Base-by-base conservation (phyloP, 2,329 filamentous ascomycete genomes). In the Aspergillus tubingensis region DNA sequence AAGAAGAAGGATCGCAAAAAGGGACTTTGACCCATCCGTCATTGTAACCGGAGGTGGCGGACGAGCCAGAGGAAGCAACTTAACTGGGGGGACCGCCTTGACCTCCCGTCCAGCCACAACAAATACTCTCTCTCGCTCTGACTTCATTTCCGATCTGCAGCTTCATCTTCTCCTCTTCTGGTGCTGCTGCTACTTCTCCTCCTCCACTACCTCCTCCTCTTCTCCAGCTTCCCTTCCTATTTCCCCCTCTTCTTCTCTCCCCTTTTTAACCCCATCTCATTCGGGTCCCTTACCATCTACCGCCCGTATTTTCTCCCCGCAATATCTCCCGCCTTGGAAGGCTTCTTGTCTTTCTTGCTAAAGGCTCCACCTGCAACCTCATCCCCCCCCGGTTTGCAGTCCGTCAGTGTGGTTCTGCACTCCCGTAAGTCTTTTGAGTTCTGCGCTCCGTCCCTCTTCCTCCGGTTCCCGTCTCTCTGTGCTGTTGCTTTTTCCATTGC, bases 61-160 rank as follows among this genome's bases (percentile, higher is more conserved):
- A 51, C 25, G 30, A 36, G 11, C 32, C 32, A 15, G 17, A 36
- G 17, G 13, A 13, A 25, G 36, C n/a, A 30, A 11, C 47, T n/a
- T 27, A 49, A 25, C 10, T 27, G n/a, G 13, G 8, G 25, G 23
- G 15, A n/a, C 19, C 27, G 58, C 59, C 48, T 53, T 55, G 60
- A 53, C 60, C 48, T 53, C 53, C 39, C 50, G 36, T 39, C 55
- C 56, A 57, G 47, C 41, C 60, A 52, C 54, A 43, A 38, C 47
- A 30, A 48, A 52, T 19, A 17, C 38, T 30, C 25, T 27, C 25
- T 27, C 25, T 27, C 25, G 25, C 25, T 27, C 50, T 61, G 54
- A 67, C 61, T 60, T 62, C 64, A 66, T 64, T 23, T 5, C 47
- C 25, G 47, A 50, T 50, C 47, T 50, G 47, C 47, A 55, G 49